Evolutionary conservation across 2,329 filamentous ascomycete species (phyloP), one percentile per base, ranked within the genome.

Genomic region (Microcyclospora tardicrescens): DNA sequence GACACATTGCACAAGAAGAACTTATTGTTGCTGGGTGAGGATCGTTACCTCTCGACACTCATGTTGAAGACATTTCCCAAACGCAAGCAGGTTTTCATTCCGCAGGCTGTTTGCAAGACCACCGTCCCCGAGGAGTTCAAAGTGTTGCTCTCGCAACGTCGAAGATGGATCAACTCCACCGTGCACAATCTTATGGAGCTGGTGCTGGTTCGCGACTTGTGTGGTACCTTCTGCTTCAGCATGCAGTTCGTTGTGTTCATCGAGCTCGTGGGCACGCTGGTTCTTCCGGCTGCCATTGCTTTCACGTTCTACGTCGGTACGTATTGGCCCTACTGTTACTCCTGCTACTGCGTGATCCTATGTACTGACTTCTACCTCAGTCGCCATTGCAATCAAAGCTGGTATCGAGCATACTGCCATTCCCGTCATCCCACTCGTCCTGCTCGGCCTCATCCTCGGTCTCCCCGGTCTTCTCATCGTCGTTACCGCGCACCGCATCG

Each of bases 21-120:
- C 57, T 61, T 95, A 61, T 73, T 95, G 37, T 71, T 94, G 28
- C 74, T 95, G 2, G 87, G 87, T 55, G 87, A 95, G 65, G 87
- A 95, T 74, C 84, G 87, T 51, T 95, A 93, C 60, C 71, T 98
- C 44, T 93, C 86, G 28, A 98, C 91, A 8, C 78, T 98, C 44
- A 98, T 98, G 93, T 72, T 98, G 49, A 85, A 89, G 60, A 98
- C 91, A 2, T 98, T 98, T 69, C 91, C 91, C 45, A 98, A 98
- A 72, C 81, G 91, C 41, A 98, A 98, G 65, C 91, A 98, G 60
- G 84, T 98, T 42, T 98, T 98, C 59, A 85, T 98, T 34, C 93
- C 93, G 3, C 91, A 98, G 58, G 93, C 91, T 12, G 89, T 98
- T 24, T 98, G 93, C 77, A 98, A 98, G 67, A 98, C 91, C 6